Conservation (phyloP, 352 stramenopile species). For the Thalassiosira exigua region DNA sequence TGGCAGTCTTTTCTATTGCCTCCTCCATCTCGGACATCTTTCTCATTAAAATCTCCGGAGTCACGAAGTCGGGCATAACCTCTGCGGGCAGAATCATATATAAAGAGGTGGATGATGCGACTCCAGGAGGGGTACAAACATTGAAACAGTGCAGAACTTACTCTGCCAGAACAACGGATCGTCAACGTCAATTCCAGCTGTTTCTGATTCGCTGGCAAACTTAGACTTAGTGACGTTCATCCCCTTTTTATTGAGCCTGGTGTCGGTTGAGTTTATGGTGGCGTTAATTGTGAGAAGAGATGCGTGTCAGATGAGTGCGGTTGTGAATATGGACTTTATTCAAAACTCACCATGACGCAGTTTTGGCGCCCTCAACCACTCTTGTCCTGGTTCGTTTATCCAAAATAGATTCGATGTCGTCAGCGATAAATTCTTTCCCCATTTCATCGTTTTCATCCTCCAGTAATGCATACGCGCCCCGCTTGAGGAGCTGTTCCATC, state of each 20-base stretch:
- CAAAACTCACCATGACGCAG: constrained; percentile 83
- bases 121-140: too few relatives aligned
- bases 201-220: constrained; percentile 75
- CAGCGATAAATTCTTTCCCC: constrained; percentile 95
- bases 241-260: constrained; percentile 85
- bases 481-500: constrained; percentile 98
- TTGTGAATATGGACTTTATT: too few relatives aligned
- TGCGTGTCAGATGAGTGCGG: too few relatives aligned
- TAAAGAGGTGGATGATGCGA: too few relatives aligned
- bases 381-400: constrained; percentile 85
- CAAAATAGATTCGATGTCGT: constrained; percentile 99
- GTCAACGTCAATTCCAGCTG: constrained; percentile 91
- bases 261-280: too few relatives aligned
- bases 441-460: constrained; percentile 97
- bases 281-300: too few relatives aligned
- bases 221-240: constrained; percentile 85
- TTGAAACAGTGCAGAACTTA: background rate
- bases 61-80: constrained; percentile 90
- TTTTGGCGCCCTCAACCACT: constrained; percentile 86
- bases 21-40: constrained; percentile 59
- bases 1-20: constrained; percentile 50
- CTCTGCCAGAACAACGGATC: constrained; percentile 99
- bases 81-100: too few relatives aligned
- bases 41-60: constrained; percentile 72
- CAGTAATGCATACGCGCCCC: constrained; percentile 96